Evolutionary conservation across 306 rosid species (phyloP).

Genomic region (Fragaria ananassa): DNA sequence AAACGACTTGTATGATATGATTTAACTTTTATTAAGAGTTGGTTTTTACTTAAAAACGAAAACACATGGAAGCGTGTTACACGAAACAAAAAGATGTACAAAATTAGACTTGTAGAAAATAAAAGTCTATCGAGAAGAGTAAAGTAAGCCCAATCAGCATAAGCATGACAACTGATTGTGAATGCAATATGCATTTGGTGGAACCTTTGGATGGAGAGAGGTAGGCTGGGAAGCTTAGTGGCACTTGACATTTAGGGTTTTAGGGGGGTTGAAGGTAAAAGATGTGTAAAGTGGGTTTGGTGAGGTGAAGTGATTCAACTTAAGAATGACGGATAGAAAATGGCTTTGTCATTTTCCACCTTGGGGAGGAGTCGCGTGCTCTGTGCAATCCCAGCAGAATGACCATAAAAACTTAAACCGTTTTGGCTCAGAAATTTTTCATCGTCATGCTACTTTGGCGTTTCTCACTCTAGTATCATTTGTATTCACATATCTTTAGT

Average conservation of each 20-base stretch:
- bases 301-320: not conserved
- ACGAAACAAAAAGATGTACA: not conserved
- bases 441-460: not conserved
- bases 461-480: not conserved
- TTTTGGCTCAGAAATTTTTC: not conserved
- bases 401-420: not conserved
- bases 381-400: not conserved
- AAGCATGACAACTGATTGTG: not conserved
- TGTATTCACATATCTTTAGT: not conserved
- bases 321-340: not conserved
- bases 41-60: not conserved
- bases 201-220: not conserved
- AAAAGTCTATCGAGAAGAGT: not conserved
- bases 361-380: not conserved
- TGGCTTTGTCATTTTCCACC: not conserved
- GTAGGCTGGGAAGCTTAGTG: not conserved
- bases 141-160: not conserved
- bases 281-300: constrained; percentile 3
- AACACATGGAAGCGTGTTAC: not conserved
- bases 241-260: not conserved
- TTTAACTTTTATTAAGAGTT: not conserved
- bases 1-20: too few relatives aligned
- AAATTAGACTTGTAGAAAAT: not conserved
- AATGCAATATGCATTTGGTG: not conserved
- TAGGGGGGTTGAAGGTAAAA: not conserved